A percentile compares a stretch with the other conserved stretches of the same genome.
These are phyloP conservation scores for Ceratobasidium sp. DNA, from an alignment of 1,284 basidiomycete species.

Conservation along the genomic window DNA sequence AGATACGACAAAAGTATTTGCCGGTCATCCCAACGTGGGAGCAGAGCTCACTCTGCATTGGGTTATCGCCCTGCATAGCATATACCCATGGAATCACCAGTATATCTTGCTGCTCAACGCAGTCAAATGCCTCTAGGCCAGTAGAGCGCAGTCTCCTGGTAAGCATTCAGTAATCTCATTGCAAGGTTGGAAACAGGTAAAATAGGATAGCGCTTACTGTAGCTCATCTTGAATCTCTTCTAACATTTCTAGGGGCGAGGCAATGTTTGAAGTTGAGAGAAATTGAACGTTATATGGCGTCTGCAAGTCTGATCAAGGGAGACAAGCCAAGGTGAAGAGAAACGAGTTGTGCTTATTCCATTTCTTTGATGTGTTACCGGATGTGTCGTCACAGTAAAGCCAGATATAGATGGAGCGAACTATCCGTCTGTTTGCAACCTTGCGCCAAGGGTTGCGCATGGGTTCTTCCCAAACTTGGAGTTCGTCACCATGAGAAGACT, in stretches of 20 bases:
- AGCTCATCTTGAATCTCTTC: conserved; percentile 57
- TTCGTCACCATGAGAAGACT: too few species aligned
- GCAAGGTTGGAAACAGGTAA: neutral
- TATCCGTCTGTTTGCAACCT: neutral
- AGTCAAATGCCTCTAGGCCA: conserved; percentile 59
- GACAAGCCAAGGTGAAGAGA: conserved; percentile 57
- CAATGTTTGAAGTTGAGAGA: conserved; percentile 60
- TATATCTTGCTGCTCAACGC: conserved; percentile 52
- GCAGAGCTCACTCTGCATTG: conserved; percentile 63
- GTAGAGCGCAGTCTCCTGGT: neutral
- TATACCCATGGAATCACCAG: conserved; percentile 58
- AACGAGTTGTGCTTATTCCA: conserved; percentile 64
- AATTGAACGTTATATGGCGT: conserved; percentile 59
- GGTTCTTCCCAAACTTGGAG: neutral
- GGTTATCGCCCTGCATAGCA: conserved; percentile 62
- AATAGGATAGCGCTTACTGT: conserved; percentile 49
- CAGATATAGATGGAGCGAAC: neutral
- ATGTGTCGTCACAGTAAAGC: conserved; percentile 62
- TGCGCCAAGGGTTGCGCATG: neutral
- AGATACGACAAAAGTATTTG: conserved; percentile 60
- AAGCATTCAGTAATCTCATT: neutral
- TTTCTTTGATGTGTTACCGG: conserved; percentile 62
- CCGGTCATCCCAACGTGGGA: conserved; percentile 61
- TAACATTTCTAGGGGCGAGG: conserved; percentile 62
- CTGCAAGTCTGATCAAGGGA: conserved; percentile 52